Evolutionary conservation across 2,329 filamentous ascomycete species (phyloP).

Genomic region (Cyphellophora europaea): DNA sequence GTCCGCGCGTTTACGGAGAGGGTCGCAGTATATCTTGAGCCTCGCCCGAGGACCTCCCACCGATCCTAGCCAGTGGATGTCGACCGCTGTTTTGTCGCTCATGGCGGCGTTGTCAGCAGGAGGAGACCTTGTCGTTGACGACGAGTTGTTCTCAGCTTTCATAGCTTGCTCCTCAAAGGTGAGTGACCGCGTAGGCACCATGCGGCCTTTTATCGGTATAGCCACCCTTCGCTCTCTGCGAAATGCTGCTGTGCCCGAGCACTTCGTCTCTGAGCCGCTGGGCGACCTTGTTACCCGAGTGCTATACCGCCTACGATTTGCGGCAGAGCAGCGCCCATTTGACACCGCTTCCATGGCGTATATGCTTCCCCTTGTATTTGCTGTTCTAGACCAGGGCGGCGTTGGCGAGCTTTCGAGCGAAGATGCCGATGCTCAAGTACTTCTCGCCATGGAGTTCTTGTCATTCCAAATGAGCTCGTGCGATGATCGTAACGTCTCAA

Average conservation of each 20-base stretch:
- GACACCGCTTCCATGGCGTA: constrained; percentile 84
- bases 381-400: constrained; percentile 70
- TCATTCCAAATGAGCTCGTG: constrained; percentile 80
- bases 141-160: constrained; percentile 68
- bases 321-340: constrained; percentile 88
- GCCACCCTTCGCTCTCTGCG: constrained; percentile 75
- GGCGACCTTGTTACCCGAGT: constrained; percentile 77
- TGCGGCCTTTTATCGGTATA: constrained; percentile 76
- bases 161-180: constrained; percentile 69
- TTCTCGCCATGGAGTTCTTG: constrained; percentile 79
- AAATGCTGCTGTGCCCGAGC: constrained; percentile 60
- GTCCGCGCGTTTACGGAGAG: constrained; percentile 65
- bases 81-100: constrained; percentile 64
- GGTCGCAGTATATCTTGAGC: constrained; percentile 74
- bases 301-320: constrained; percentile 80
- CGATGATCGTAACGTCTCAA: constrained; percentile 65
- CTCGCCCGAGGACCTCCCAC: constrained; percentile 83
- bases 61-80: constrained; percentile 81
- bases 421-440: constrained; percentile 78
- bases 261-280: constrained; percentile 69
- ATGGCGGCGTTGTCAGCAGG: constrained; percentile 69
- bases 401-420: constrained; percentile 59
- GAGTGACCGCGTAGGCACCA: constrained; percentile 61
- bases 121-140: constrained; percentile 71
- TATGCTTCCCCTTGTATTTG: constrained; percentile 69